phyloP scores from a whole-genome alignment of 495 filamentous ascomycete species.

The Penicillium salamii region DNA sequence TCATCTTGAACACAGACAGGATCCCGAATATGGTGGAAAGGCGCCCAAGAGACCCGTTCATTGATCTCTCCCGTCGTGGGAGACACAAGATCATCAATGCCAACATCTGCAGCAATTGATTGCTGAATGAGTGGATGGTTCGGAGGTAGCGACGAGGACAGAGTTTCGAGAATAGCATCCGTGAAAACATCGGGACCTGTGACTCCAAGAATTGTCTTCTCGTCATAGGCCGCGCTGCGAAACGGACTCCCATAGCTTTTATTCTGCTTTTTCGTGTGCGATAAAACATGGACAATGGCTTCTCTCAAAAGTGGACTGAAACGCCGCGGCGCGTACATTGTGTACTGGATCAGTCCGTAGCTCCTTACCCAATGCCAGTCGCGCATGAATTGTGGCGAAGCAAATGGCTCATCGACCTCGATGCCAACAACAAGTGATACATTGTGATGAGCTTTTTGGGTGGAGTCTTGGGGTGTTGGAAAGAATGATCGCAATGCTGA shows the following conservation, averaged over 20 bases:
- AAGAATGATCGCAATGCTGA: slow-evolving; percentile 24
- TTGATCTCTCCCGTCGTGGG: neutral
- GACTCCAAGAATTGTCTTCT: slow-evolving; percentile 32
- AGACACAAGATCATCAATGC: slow-evolving; percentile 23
- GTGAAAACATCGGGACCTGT: slow-evolving; percentile 43
- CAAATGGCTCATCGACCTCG: slow-evolving; percentile 42
- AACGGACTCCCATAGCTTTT: slow-evolving; percentile 11
- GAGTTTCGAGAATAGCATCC: slow-evolving; percentile 35
- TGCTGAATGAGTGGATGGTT: slow-evolving; percentile 25
- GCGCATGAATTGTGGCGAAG: slow-evolving; percentile 30
- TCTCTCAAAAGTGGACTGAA: slow-evolving; percentile 39
- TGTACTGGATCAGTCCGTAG: slow-evolving; percentile 43
- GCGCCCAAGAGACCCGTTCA: slow-evolving; percentile 41
- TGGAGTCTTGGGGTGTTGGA: neutral
- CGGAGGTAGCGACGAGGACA: slow-evolving; percentile 32
- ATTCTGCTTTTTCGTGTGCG: slow-evolving; percentile 34
- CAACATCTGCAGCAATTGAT: slow-evolving; percentile 28
- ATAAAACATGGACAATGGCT: slow-evolving; percentile 34
- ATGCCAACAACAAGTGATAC: slow-evolving; percentile 38
- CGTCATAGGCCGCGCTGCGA: slow-evolving; percentile 15
- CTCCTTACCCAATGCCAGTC: slow-evolving; percentile 41
- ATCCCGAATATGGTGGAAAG: slow-evolving; percentile 32
- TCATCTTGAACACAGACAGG: slow-evolving; percentile 33
- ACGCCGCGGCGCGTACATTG: slow-evolving; percentile 37
- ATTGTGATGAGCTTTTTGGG: slow-evolving; percentile 6